These are phyloP conservation scores for Amylostereum chailletii DNA, from an alignment of 1,284 basidiomycete species.

Conservation along the genomic window DNA sequence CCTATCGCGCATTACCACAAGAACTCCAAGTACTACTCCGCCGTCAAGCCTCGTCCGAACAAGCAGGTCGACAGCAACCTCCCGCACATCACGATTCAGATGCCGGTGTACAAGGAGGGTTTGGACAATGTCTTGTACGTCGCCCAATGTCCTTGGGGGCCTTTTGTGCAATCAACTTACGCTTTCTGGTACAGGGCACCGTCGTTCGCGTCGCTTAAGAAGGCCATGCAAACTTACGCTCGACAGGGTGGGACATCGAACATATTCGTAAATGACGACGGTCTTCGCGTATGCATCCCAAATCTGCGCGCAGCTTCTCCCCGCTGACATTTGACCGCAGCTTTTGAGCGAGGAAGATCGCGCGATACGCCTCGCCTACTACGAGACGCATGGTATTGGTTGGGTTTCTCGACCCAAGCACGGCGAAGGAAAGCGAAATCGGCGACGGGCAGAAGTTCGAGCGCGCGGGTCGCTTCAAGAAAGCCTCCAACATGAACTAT, in stretches of 20 bases:
- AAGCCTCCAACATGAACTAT: constrained; percentile 88
- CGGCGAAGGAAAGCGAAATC: constrained; percentile 36
- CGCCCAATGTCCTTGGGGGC: background rate
- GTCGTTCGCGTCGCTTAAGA: constrained; percentile 38
- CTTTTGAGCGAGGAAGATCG: constrained; percentile 52
- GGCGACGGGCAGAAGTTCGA: constrained; percentile 42
- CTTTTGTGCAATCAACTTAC: background rate
- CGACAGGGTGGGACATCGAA: constrained; percentile 46
- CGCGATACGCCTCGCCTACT: constrained; percentile 61
- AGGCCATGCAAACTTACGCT: constrained; percentile 35
- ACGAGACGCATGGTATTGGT: constrained; percentile 74
- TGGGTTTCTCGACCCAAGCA: constrained; percentile 78
- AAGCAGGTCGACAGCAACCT: constrained; percentile 34
- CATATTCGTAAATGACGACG: constrained; percentile 47
- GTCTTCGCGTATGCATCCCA: constrained; percentile 25
- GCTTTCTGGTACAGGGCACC: constrained; percentile 21
- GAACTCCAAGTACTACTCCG: constrained; percentile 41
- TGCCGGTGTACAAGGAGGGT: constrained; percentile 49
- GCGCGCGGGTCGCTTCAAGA: constrained; percentile 87
- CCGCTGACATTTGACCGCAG: constrained; percentile 27
- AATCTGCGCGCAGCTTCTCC: background rate
- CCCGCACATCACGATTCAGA: constrained; percentile 46
- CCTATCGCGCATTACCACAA: constrained; percentile 42
- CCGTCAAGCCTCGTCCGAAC: constrained; percentile 29
- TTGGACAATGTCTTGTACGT: constrained; percentile 28